Evolutionary conservation across 192 early-diverging fungal genomes (phyloP).

Genomic region (Linnemannia elongata): DNA sequence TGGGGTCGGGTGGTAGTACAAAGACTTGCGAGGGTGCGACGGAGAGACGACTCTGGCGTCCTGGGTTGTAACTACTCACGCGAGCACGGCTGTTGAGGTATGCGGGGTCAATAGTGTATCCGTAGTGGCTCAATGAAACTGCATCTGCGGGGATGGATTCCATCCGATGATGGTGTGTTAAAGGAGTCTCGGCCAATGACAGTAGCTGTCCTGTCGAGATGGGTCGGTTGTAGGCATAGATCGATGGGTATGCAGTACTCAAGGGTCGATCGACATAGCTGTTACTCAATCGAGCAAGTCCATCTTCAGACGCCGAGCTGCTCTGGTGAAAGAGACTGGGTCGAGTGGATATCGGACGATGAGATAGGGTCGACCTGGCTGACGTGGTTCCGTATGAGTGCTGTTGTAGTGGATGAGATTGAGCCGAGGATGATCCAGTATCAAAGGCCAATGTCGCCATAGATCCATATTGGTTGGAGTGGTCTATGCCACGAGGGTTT

Average conservation of each 20-base stretch:
- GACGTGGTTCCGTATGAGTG: background rate
- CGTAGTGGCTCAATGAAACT: conserved; percentile 19
- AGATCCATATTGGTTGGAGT: conserved; percentile 28
- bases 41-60: conserved; percentile 29
- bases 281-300: background rate
- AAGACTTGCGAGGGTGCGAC: conserved; percentile 44
- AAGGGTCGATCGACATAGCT: conserved; percentile 8
- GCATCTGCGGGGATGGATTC: conserved; percentile 23
- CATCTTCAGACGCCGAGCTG: conserved; percentile 3
- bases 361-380: conserved; percentile 35
- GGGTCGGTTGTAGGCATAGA: conserved; percentile 13
- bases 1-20: conserved; percentile 28
- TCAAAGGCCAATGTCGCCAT: conserved; percentile 30
- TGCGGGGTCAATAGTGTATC: conserved; percentile 11
- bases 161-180: background rate
- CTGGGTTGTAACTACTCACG: background rate
- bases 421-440: background rate
- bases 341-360: background rate
- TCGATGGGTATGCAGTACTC: background rate
- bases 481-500: background rate
- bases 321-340: conserved; percentile 10
- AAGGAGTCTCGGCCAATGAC: background rate
- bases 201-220: conserved; percentile 19
- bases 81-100: background rate
- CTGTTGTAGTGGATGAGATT: background rate